Evolutionary conservation across 208 protist genomes (phyloP).

Genomic region (Acanthamoeba healyi): DNA sequence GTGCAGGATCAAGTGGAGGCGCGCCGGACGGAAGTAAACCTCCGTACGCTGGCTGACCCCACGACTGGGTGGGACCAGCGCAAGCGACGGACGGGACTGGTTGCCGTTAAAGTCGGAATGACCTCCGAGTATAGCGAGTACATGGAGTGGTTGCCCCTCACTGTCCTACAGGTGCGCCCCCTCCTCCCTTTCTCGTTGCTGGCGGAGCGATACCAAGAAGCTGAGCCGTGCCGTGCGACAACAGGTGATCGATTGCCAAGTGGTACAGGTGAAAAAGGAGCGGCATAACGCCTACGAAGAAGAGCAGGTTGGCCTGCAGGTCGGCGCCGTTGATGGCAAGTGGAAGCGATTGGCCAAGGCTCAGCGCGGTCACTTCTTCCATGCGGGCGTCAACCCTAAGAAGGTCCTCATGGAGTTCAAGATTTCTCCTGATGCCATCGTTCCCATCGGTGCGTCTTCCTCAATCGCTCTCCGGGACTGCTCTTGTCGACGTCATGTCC

Average conservation of each 20-base stretch:
- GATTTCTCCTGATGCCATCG: slow-evolving; percentile 68
- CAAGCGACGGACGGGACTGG: not conserved
- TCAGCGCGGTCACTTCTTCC: slow-evolving; percentile 55
- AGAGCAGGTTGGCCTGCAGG: slow-evolving; percentile 73
- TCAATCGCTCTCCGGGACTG: not conserved
- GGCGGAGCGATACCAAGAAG: not conserved
- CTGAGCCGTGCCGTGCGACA: too few species aligned
- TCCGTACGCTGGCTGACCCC: not conserved
- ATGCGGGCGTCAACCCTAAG: slow-evolving; percentile 75
- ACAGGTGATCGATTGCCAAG: slow-evolving; percentile 76
- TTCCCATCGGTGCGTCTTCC: slow-evolving; percentile 64
- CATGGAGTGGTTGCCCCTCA: slow-evolving; percentile 17
- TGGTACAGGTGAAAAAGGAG: slow-evolving; percentile 79
- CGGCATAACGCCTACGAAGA: slow-evolving; percentile 63
- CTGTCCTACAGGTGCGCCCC: slow-evolving; percentile 1
- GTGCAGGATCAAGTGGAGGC: slow-evolving; percentile 17
- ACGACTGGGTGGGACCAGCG: not conserved
- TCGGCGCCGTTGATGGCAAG: slow-evolving; percentile 75
- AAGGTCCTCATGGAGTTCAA: slow-evolving; percentile 79
- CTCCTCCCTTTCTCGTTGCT: not conserved
- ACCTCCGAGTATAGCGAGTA: slow-evolving; percentile 11
- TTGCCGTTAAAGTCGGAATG: slow-evolving; percentile 57
- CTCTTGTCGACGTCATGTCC: not conserved
- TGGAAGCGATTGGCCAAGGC: slow-evolving; percentile 75
- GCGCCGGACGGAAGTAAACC: not conserved